Conservation (phyloP, 371 early-diverging fungal species). For the Coemansia sp. region DNA sequence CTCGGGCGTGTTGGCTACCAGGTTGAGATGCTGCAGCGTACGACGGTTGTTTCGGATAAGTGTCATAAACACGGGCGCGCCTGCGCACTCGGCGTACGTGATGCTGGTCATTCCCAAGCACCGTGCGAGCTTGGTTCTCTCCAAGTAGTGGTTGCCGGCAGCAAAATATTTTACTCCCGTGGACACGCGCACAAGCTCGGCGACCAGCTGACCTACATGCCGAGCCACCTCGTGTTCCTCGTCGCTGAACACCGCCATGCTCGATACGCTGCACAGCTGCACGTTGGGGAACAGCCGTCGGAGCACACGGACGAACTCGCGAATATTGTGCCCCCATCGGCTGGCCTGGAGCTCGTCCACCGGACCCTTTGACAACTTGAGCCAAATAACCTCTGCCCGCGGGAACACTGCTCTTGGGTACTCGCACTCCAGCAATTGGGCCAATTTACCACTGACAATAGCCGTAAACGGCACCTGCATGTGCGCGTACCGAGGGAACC, state of each 20-base stretch:
- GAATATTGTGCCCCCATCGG: constrained; percentile 1
- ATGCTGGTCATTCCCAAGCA: constrained; percentile 4
- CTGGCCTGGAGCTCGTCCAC: background rate
- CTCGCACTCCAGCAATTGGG: background rate
- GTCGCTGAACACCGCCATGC: background rate
- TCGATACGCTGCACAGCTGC: constrained; percentile 6
- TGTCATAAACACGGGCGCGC: constrained; percentile 2
- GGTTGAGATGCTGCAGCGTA: constrained; percentile 5
- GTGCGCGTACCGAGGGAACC: constrained; percentile 9
- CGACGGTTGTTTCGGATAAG: constrained; percentile 9
- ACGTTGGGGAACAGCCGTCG: constrained; percentile 21
- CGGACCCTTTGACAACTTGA: constrained; percentile 9
- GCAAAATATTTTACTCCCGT: background rate
- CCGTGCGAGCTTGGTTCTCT: background rate
- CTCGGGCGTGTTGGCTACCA: constrained; percentile 8
- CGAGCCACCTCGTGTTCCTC: background rate
- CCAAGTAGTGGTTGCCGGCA: background rate
- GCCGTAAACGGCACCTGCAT: constrained; percentile 10
- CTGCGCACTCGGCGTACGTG: constrained; percentile 18
- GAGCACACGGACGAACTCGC: background rate
- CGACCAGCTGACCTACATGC: background rate
- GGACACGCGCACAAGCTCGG: constrained; percentile 2
- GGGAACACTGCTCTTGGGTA: constrained; percentile 6
- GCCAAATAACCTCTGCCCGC: background rate
- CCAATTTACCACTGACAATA: constrained; percentile 4